These are phyloP conservation scores for Santalum album DNA, from an alignment of 164 flowering plant genomes.

Conservation along the genomic window DNA sequence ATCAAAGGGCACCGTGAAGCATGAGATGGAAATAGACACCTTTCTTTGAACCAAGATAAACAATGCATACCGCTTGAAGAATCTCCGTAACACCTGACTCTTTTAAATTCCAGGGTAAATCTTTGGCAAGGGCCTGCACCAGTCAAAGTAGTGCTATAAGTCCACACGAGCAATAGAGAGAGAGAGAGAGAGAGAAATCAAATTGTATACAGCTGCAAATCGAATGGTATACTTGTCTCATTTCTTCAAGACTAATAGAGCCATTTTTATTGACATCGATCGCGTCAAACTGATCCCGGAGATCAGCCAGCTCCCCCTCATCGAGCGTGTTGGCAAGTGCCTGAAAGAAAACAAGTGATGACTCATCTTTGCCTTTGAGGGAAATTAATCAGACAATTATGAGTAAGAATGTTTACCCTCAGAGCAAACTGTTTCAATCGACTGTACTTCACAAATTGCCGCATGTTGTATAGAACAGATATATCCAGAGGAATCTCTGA, in stretches of 20 bases:
- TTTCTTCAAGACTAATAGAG: slow-evolving; percentile 91
- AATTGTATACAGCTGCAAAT: too few relatives aligned
- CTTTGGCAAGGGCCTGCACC: slow-evolving; percentile 92
- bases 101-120: slow-evolving; percentile 88
- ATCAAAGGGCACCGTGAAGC: too few relatives aligned
- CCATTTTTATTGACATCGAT: slow-evolving; percentile 95
- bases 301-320: slow-evolving; percentile 74
- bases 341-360: too few relatives aligned
- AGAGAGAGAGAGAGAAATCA: background rate
- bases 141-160: slow-evolving; percentile 4
- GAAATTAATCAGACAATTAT: background rate
- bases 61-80: slow-evolving; percentile 77
- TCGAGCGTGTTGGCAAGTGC: slow-evolving; percentile 89
- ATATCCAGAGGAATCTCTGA: slow-evolving; percentile 95
- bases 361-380: background rate
- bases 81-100: slow-evolving; percentile 84
- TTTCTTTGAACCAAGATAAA: background rate
- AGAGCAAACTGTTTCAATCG: slow-evolving; percentile 94
- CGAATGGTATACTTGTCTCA: slow-evolving; percentile 86
- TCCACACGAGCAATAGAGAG: background rate
- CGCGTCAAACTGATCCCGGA: slow-evolving; percentile 91
- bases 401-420: slow-evolving; percentile 43
- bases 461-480: slow-evolving; percentile 82
- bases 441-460: slow-evolving; percentile 90
- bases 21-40: background rate